Evolutionary conservation across 768 basidiomycete species (phyloP).

Genomic region (Lactifluus volemus): DNA sequence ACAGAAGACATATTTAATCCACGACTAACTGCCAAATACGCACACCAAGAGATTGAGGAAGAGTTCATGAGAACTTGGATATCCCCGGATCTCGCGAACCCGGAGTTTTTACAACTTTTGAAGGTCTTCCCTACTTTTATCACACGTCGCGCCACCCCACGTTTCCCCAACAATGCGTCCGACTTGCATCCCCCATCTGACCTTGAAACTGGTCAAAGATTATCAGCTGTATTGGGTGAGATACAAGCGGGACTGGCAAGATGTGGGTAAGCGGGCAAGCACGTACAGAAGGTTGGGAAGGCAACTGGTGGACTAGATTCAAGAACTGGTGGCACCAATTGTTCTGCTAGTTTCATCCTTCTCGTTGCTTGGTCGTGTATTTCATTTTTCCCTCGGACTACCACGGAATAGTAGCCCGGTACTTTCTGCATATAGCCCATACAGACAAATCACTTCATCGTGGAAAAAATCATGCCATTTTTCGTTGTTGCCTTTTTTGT

Average conservation of each 20-base stretch:
- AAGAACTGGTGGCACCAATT: slow-evolving; percentile 69
- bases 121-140: slow-evolving; percentile 73
- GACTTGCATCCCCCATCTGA: slow-evolving; percentile 38
- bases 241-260: slow-evolving; percentile 71
- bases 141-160: slow-evolving; percentile 56
- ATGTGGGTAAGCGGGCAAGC: slow-evolving; percentile 66
- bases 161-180: slow-evolving; percentile 42
- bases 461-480: slow-evolving; percentile 4
- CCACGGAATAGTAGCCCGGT: background rate
- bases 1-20: slow-evolving; percentile 25
- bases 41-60: slow-evolving; percentile 32
- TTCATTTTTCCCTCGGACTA: background rate
- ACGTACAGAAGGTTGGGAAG: slow-evolving; percentile 60
- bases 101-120: slow-evolving; percentile 61
- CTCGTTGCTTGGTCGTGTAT: background rate
- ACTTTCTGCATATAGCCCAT: background rate
- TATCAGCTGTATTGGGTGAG: slow-evolving; percentile 42
- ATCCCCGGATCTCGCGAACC: slow-evolving; percentile 68
- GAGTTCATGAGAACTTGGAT: slow-evolving; percentile 71
- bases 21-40: slow-evolving; percentile 21
- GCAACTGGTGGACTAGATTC: slow-evolving; percentile 74
- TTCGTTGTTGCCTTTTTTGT: slow-evolving; percentile 1
- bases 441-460: slow-evolving; percentile 1
- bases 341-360: slow-evolving; percentile 47
- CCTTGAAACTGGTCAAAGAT: slow-evolving; percentile 62